Evolutionary conservation across 345 rosid species (phyloP).

Genomic region (Firmiana major): DNA sequence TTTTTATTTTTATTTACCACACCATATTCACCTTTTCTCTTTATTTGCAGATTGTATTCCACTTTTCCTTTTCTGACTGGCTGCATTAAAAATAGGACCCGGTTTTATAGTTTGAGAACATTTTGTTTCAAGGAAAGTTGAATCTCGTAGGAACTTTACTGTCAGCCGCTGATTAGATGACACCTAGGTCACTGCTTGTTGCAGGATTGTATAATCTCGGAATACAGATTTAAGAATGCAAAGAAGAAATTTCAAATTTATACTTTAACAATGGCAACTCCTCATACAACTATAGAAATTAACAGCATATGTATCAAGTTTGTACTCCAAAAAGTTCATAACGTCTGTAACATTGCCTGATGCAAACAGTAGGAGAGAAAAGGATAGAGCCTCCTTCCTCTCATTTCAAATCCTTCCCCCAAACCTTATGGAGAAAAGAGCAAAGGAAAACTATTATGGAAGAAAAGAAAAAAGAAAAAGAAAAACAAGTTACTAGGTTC

Average conservation of each 20-base stretch:
- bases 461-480: not conserved
- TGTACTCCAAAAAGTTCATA: not conserved
- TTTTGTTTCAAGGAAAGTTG: not conserved
- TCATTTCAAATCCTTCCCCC: conserved; percentile 9
- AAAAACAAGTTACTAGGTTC: too few relatives aligned
- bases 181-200: not conserved
- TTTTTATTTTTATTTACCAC: too few relatives aligned
- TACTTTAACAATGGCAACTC: not conserved
- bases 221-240: not conserved
- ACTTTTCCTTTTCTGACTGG: not conserved
- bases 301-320: not conserved
- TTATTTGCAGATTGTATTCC: too few relatives aligned
- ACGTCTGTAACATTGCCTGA: not conserved
- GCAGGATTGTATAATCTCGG: not conserved
- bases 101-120: not conserved
- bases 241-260: too few relatives aligned
- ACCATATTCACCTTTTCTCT: too few relatives aligned
- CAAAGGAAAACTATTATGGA: not conserved
- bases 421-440: conserved; percentile 10
- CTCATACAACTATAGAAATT: not conserved
- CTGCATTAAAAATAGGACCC: not conserved
- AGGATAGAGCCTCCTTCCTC: conserved; percentile 5
- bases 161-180: not conserved
- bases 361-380: not conserved
- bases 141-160: not conserved